These are phyloP conservation scores for Fusarium bulbicola DNA, from an alignment of 2,329 filamentous ascomycete species.

Conservation along the genomic window DNA sequence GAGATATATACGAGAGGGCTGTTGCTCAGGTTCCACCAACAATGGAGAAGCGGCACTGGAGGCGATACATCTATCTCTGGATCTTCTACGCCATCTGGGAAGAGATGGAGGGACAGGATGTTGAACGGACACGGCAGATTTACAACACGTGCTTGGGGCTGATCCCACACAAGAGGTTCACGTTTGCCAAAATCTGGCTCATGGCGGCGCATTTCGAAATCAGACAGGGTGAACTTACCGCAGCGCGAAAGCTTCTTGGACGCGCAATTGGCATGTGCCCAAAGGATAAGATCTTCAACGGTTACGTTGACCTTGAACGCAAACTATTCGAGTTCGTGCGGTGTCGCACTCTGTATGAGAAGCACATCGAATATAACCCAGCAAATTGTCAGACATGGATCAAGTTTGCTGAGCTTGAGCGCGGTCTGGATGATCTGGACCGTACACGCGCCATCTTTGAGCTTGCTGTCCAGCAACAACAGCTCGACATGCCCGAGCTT, in stretches of 20 bases:
- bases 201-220: slow-evolving; percentile 94
- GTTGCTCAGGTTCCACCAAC: slow-evolving; percentile 96
- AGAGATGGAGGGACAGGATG: slow-evolving; percentile 84
- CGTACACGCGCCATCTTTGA: slow-evolving; percentile 92
- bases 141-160: slow-evolving; percentile 89
- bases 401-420: slow-evolving; percentile 92
- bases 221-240: slow-evolving; percentile 80
- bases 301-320: slow-evolving; percentile 91
- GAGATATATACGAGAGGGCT: slow-evolving; percentile 94
- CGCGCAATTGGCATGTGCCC: slow-evolving; percentile 93
- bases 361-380: slow-evolving; percentile 91
- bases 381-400: slow-evolving; percentile 96
- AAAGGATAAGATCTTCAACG: slow-evolving; percentile 93
- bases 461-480: slow-evolving; percentile 81
- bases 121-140: slow-evolving; percentile 83
- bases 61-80: slow-evolving; percentile 97
- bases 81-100: slow-evolving; percentile 97
- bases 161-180: slow-evolving; percentile 96
- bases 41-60: slow-evolving; percentile 96
- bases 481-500: slow-evolving; percentile 95
- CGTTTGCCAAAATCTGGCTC: slow-evolving; percentile 96
- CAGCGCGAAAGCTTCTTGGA: slow-evolving; percentile 88
- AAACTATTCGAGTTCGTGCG: slow-evolving; percentile 94
- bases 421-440: slow-evolving; percentile 88
- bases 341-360: slow-evolving; percentile 91